Conservation (phyloP, 352 stramenopile species). For the Globisporangium nunn region DNA sequence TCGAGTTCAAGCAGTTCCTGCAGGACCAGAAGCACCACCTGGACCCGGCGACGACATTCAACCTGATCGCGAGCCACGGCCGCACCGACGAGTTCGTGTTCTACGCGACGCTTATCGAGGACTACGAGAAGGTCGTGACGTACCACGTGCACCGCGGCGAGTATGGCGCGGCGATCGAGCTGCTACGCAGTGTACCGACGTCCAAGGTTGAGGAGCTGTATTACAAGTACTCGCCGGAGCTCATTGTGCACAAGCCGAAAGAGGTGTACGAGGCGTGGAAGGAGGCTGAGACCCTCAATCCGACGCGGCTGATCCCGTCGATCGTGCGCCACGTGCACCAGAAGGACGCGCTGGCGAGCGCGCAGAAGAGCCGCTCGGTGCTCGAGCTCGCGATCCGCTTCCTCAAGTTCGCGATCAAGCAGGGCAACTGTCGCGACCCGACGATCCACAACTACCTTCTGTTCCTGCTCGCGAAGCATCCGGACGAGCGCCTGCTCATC, state of each 20-base stretch:
- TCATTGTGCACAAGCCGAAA: conserved; percentile 89
- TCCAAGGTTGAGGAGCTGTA: conserved; percentile 90
- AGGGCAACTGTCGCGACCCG: conserved; percentile 75
- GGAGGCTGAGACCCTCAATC: conserved; percentile 84
- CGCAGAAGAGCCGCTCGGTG: conserved; percentile 57
- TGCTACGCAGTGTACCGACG: conserved; percentile 83
- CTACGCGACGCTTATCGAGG: conserved; percentile 90
- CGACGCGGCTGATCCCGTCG: conserved; percentile 89
- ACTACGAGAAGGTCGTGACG: conserved; percentile 92
- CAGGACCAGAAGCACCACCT: conserved; percentile 84
- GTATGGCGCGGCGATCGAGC: conserved; percentile 84
- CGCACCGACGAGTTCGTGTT: conserved; percentile 89
- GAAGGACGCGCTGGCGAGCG: conserved; percentile 34
- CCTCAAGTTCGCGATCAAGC: conserved; percentile 91
- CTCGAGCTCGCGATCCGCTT: conserved; percentile 90
- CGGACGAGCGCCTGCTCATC: conserved; percentile 83
- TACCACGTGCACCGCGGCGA: conserved; percentile 89
- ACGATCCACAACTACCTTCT: conserved; percentile 93
- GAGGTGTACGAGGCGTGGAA: conserved; percentile 90
- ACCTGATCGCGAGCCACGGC: conserved; percentile 89
- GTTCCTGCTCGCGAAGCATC: conserved; percentile 86
- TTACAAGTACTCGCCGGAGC: conserved; percentile 92
- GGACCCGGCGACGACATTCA: conserved; percentile 88
- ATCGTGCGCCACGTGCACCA: conserved; percentile 89
- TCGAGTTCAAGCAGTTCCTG: conserved; percentile 91